phyloP scores from a whole-genome alignment of 257 asterid species.

The Capsicum pubescens region DNA sequence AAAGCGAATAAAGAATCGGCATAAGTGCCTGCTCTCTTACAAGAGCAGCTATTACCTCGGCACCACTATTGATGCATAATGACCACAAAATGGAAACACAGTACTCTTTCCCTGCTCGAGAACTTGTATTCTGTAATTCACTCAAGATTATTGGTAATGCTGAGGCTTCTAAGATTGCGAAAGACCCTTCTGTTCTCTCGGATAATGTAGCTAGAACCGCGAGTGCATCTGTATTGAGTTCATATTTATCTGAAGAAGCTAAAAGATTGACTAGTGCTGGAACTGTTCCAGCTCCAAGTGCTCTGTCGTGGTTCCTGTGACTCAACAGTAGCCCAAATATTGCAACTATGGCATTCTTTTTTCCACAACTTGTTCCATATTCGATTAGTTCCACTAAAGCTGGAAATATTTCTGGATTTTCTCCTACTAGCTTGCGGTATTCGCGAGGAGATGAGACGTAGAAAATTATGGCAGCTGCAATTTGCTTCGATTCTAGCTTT shows the following conservation, averaged over 20 bases:
- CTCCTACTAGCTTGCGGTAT: slow-evolving; percentile 58
- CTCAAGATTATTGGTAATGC: slow-evolving; percentile 40
- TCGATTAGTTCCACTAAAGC: slow-evolving; percentile 51
- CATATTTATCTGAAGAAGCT: slow-evolving; percentile 49
- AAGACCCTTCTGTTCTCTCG: slow-evolving; percentile 54
- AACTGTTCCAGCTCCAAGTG: slow-evolving; percentile 49
- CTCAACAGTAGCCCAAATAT: slow-evolving; percentile 55
- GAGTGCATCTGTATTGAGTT: slow-evolving; percentile 55
- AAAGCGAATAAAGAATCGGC: slow-evolving; percentile 53
- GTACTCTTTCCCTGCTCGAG: slow-evolving; percentile 62
- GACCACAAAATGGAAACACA: slow-evolving; percentile 64
- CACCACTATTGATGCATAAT: slow-evolving; percentile 62
- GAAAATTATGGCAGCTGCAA: slow-evolving; percentile 70
- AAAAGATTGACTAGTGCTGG: slow-evolving; percentile 46
- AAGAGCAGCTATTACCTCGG: slow-evolving; percentile 47
- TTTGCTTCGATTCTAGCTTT: slow-evolving; percentile 57
- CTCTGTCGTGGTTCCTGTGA: slow-evolving; percentile 51
- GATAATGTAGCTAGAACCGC: slow-evolving; percentile 67
- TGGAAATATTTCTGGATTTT: slow-evolving; percentile 50
- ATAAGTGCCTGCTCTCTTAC: slow-evolving; percentile 59
- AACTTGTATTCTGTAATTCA: slow-evolving; percentile 39
- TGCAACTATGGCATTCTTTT: slow-evolving; percentile 69
- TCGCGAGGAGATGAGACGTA: slow-evolving; percentile 64
- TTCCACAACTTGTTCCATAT: slow-evolving; percentile 61
- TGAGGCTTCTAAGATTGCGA: slow-evolving; percentile 43